A percentile compares a stretch with the other conserved stretches of the same genome.
phyloP scores from a whole-genome alignment of 1,284 basidiomycete species.

The Golubevia pallescens region DNA sequence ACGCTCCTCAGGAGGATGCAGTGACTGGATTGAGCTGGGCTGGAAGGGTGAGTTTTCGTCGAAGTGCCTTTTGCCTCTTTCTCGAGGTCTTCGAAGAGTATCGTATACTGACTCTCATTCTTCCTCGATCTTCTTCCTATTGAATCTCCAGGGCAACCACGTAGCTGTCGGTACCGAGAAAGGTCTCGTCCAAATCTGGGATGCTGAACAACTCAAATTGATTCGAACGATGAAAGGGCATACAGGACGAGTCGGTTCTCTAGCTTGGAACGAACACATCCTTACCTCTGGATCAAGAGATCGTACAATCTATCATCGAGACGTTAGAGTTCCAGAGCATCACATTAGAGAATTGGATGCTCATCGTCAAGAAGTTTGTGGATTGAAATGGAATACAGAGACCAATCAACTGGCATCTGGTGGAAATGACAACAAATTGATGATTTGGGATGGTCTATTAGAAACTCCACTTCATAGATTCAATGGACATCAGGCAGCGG shows the following conservation, averaged over 20 bases:
- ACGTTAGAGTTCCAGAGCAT: slow-evolving; percentile 77
- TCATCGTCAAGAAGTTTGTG: slow-evolving; percentile 95
- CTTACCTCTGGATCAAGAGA: slow-evolving; percentile 91
- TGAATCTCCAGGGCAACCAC: slow-evolving; percentile 67
- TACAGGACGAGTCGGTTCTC: slow-evolving; percentile 82
- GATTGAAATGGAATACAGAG: slow-evolving; percentile 86
- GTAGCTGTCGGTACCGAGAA: slow-evolving; percentile 89
- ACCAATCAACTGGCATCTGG: slow-evolving; percentile 85
- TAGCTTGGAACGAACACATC: slow-evolving; percentile 91
- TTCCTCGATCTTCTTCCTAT: too few relatives aligned
- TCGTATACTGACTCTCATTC: background rate
- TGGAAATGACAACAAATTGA: slow-evolving; percentile 98
- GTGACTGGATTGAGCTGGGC: slow-evolving; percentile 73
- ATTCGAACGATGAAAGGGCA: slow-evolving; percentile 85
- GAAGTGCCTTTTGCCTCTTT: background rate
- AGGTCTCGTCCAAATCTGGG: slow-evolving; percentile 90
- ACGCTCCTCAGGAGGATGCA: slow-evolving; percentile 38
- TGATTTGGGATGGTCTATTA: slow-evolving; percentile 81
- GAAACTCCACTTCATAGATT: slow-evolving; percentile 83
- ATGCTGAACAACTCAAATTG: slow-evolving; percentile 79
- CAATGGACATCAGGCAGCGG: slow-evolving; percentile 92
- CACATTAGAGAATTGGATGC: slow-evolving; percentile 80
- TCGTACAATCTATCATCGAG: slow-evolving; percentile 86
- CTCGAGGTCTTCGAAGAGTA: background rate
- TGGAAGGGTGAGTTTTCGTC: slow-evolving; percentile 71